Evolutionary conservation across 345 rosid species (phyloP), one percentile per base, ranked within the genome.

Genomic region (Camelina neglecta): DNA sequence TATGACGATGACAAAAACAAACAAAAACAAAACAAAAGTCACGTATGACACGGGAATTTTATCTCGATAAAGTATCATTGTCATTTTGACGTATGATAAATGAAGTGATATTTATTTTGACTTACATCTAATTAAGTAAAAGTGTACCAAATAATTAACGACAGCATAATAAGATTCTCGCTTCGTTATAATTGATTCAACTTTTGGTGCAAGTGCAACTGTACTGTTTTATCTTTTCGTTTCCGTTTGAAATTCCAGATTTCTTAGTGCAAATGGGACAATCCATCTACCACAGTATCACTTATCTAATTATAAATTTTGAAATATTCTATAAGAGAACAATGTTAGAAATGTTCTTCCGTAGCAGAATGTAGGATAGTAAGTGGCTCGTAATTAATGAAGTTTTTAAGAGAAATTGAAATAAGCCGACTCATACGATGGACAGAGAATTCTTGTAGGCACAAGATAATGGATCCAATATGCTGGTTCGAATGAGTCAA

Each of bases 21-120:
- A 29, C 31, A 33, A 7, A 33, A 8, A 38, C 41, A 38, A 38
- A 45, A 5, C 50, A 45, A 45, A 45, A 4, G 4, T 13, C 16
- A 1, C 18, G 18, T 45, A 42, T 42, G 11, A 42, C 47, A 42
- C 8, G 18, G 10, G 11, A 20, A 49, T 49, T 16, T 16, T 49
- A 18, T 49, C 53, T 16, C 2, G 54, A 48, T 29, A 36, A 75
- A 67, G 56, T 51, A 68, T 60, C 56, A 53, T 68, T 68, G 33
- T 53, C 57, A 13, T 33, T 69, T 42, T 61, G 58, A 69, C 58
- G 39, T n/a, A 18, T 33, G 8, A 55, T 15, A 20, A 24, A 57
- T 68, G 74, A 68, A 53, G 63, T 76, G 59, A 75, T 69, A 42
- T 55, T 33, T 55, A 15, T 63, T 45, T 63, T 63, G 66, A 76